Evolutionary conservation across 2,329 filamentous ascomycete genomes (phyloP).

Genomic region (Xylariaceae sp.): DNA sequence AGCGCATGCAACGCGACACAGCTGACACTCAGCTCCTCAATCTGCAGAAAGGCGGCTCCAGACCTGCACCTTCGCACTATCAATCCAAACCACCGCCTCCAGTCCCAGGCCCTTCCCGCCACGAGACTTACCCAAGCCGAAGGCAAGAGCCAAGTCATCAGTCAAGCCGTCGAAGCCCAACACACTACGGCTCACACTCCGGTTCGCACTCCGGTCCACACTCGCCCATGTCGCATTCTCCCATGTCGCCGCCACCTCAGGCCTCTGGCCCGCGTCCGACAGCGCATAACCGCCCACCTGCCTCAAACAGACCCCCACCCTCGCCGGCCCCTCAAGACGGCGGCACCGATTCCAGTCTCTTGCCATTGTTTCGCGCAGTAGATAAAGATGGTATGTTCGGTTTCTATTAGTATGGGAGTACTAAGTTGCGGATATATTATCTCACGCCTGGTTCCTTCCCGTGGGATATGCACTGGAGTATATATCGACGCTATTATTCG

Average conservation of each 20-base stretch:
- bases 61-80: constrained; percentile 50
- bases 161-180: constrained; percentile 22
- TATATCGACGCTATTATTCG: neutral
- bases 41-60: constrained; percentile 27
- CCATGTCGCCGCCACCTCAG: constrained; percentile 59
- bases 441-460: neutral
- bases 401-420: neutral
- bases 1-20: constrained; percentile 2
- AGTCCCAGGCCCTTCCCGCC: constrained; percentile 45
- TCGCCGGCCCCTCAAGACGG: constrained; percentile 63
- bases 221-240: constrained; percentile 26
- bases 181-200: constrained; percentile 28
- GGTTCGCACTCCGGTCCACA: constrained; percentile 26
- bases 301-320: constrained; percentile 68
- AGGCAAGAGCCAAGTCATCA: constrained; percentile 22
- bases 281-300: constrained; percentile 58
- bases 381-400: constrained; percentile 75
- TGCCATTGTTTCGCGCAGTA: constrained; percentile 87
- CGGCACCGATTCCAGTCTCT: constrained; percentile 73
- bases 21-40: constrained; percentile 19
- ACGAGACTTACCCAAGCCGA: constrained; percentile 39
- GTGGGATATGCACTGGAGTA: neutral
- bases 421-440: neutral
- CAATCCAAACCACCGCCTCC: constrained; percentile 57
- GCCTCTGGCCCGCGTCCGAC: constrained; percentile 50